Percentiles rank a stretch among this genome's conserved stretches.
phyloP scores from a whole-genome alignment of 805 yeast genomes.

The Lipomyces kockii region DNA sequence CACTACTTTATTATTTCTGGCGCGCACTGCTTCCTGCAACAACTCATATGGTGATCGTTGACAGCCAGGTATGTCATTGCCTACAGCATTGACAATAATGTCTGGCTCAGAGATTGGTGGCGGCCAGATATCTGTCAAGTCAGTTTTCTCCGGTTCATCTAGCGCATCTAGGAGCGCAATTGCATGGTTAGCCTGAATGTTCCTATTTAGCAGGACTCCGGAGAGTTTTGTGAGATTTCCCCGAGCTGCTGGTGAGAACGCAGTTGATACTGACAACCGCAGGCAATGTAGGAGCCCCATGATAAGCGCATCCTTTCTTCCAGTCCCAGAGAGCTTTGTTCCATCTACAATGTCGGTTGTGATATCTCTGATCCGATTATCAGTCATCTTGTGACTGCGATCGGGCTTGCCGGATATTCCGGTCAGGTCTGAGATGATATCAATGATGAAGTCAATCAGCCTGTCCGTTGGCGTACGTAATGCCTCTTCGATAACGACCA shows the following conservation, averaged over 20 bases:
- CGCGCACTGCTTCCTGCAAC: constrained; percentile 1
- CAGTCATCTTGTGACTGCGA: not conserved
- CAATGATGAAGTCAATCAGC: constrained; percentile 16
- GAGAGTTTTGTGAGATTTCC: constrained; percentile 11
- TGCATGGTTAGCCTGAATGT: constrained; percentile 11
- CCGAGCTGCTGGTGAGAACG: constrained; percentile 13
- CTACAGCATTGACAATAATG: too few relatives aligned
- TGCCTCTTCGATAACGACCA: constrained; percentile 26
- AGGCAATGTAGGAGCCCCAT: constrained; percentile 13
- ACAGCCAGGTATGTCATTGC: not conserved
- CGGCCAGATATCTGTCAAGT: constrained; percentile 26
- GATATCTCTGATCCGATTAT: constrained; percentile 9
- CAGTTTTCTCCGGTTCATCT: constrained; percentile 16
- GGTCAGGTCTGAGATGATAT: constrained; percentile 8
- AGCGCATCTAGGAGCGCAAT: constrained; percentile 14
- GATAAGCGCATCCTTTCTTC: constrained; percentile 17
- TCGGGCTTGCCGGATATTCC: not conserved
- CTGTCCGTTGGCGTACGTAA: constrained; percentile 28
- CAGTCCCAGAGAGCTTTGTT: constrained; percentile 10
- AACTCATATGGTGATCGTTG: not conserved
- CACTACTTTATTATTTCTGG: not conserved
- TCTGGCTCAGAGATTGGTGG: not conserved
- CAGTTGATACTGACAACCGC: constrained; percentile 10
- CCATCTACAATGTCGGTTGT: constrained; percentile 24
- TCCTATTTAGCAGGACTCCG: constrained; percentile 12